phyloP scores from a whole-genome alignment of 2,329 filamentous ascomycete species.

The Aciculosporium take region DNA sequence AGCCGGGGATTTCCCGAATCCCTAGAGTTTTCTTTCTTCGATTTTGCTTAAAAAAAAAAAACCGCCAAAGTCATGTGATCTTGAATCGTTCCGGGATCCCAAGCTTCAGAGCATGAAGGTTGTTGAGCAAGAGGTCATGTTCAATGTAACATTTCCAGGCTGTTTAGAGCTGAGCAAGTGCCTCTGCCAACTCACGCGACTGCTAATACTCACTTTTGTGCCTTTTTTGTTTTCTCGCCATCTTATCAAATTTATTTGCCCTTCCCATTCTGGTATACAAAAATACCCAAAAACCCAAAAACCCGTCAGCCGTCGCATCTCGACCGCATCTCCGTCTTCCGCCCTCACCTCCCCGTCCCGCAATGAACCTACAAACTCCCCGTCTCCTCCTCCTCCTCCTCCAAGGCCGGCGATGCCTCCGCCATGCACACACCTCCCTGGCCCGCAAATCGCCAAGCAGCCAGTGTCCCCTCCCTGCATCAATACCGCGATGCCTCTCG shows the following conservation, averaged over 20 bases:
- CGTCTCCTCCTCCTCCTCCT: constrained; percentile 13
- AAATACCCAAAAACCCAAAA: no score
- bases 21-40: not conserved
- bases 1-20: constrained; percentile 21
- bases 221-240: no score
- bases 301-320: no score
- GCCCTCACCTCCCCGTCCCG: not conserved
- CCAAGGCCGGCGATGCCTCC: constrained; percentile 10
- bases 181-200: no score
- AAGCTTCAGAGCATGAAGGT: not conserved
- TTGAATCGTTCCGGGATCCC: not conserved
- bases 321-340: not conserved
- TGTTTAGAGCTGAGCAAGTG: no score
- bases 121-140: no score
- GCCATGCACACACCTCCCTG: constrained; percentile 6
- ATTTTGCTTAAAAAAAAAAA: no score
- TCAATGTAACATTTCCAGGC: no score
- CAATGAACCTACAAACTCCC: constrained; percentile 15
- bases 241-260: no score
- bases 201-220: no score
- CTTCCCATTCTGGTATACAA: no score
- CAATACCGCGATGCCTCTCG: constrained; percentile 5
- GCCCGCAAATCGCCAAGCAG: constrained; percentile 8
- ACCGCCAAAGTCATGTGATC: constrained; percentile 23
- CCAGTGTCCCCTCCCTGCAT: constrained; percentile 11